A percentile compares a stretch with the other conserved stretches of the same genome.
These are phyloP conservation scores for Taiwanofungus camphoratus DNA, from an alignment of 1,284 basidiomycete species.

Conservation along the genomic window DNA sequence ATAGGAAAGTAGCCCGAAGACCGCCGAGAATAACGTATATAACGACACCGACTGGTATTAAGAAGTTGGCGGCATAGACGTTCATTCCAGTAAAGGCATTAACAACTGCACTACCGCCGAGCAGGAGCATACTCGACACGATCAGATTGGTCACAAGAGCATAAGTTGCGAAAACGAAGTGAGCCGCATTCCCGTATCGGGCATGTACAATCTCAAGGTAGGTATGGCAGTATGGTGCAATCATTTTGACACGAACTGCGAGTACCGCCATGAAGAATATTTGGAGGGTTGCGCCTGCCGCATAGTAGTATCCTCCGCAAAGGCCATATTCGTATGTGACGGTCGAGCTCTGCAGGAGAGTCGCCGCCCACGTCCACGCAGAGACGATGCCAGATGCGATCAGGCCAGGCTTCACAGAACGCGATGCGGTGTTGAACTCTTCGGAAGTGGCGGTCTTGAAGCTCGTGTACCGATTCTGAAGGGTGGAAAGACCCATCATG, in stretches of 20 bases:
- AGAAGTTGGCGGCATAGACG: constrained; percentile 29
- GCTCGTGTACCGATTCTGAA: constrained; percentile 14
- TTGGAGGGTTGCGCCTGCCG: constrained; percentile 25
- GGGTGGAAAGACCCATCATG: constrained; percentile 15
- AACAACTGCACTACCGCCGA: constrained; percentile 35
- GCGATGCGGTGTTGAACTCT: constrained; percentile 42
- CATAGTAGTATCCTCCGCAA: constrained; percentile 18
- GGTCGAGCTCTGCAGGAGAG: constrained; percentile 31
- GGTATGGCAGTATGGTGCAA: constrained; percentile 19
- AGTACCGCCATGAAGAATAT: constrained; percentile 42
- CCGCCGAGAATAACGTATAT: constrained; percentile 17
- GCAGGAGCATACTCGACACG: constrained; percentile 11
- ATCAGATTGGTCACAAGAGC: constrained; percentile 23
- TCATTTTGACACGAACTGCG: constrained; percentile 22
- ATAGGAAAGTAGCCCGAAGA: constrained; percentile 10
- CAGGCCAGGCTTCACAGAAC: constrained; percentile 44
- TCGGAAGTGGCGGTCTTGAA: constrained; percentile 28
- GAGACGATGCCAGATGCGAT: constrained; percentile 50
- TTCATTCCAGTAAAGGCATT: constrained; percentile 40
- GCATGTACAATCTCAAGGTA: constrained; percentile 18
- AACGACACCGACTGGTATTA: constrained; percentile 18
- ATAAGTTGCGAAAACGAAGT: constrained; percentile 16
- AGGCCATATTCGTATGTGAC: constrained; percentile 34
- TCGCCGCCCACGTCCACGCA: constrained; percentile 31
- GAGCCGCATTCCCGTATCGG: constrained; percentile 5